A percentile compares a stretch with the other conserved stretches of the same genome.
phyloP scores from a whole-genome alignment of 257 asterid genomes.

The Solanum sparsipilum region DNA sequence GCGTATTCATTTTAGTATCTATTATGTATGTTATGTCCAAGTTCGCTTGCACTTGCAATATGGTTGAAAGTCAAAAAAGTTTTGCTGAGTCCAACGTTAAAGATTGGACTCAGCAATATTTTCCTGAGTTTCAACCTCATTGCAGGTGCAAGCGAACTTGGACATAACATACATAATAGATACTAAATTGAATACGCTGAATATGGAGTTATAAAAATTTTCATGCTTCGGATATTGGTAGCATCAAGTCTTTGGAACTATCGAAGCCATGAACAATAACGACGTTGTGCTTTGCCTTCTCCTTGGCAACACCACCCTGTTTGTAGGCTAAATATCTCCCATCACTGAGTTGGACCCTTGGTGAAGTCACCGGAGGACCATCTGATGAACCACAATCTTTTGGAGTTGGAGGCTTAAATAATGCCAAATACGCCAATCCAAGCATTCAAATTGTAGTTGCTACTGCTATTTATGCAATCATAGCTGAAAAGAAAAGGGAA shows the following conservation, averaged over 20 bases:
- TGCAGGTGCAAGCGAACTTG: background rate
- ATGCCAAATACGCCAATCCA: slow-evolving; percentile 10
- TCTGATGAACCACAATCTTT: slow-evolving; percentile 58
- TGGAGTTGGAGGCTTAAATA: slow-evolving; percentile 47
- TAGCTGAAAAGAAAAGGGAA: slow-evolving; percentile 16
- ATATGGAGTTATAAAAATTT: background rate
- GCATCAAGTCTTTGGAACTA: slow-evolving; percentile 44
- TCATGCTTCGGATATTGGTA: slow-evolving; percentile 51
- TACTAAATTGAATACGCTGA: background rate
- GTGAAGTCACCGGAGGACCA: slow-evolving; percentile 59
- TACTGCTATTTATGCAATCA: slow-evolving; percentile 42
- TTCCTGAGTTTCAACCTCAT: background rate
- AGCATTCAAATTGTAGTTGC: slow-evolving; percentile 28
- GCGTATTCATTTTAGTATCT: background rate
- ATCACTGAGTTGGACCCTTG: slow-evolving; percentile 53
- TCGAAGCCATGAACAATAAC: slow-evolving; percentile 53
- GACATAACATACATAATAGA: background rate
- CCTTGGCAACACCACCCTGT: slow-evolving; percentile 55
- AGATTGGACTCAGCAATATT: background rate
- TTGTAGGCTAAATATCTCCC: slow-evolving; percentile 74
- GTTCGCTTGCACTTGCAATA: background rate
- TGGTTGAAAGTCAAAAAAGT: no score
- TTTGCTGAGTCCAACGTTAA: no score
- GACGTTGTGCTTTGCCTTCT: slow-evolving; percentile 47
- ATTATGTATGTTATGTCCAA: background rate